These are phyloP conservation scores for Rasamsonia emersonii DNA, from an alignment of 2,329 filamentous ascomycete species.

Conservation along the genomic window DNA sequence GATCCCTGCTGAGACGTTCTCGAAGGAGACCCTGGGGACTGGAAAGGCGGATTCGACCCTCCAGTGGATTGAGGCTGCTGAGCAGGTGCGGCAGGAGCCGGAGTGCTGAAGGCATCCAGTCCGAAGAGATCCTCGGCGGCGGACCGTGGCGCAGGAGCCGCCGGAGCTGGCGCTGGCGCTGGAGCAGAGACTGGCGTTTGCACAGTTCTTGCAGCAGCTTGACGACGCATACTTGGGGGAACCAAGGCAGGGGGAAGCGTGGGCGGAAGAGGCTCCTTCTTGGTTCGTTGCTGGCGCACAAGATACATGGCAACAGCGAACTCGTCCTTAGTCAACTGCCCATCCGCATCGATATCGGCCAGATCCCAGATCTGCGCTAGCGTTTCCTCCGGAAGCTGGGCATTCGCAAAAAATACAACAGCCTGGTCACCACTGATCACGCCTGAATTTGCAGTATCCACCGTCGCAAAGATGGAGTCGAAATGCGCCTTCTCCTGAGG, in stretches of 20 bases:
- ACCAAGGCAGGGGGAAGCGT: constrained; percentile 73
- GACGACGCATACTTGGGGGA: constrained; percentile 71
- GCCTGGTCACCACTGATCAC: constrained; percentile 91
- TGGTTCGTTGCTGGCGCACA: constrained; percentile 78
- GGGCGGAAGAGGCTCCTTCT: constrained; percentile 62
- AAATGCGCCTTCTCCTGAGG: constrained; percentile 79
- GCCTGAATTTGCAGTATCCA: constrained; percentile 74
- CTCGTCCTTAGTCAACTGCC: constrained; percentile 75
- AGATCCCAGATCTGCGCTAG: constrained; percentile 96
- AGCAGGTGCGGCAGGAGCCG: constrained; percentile 45
- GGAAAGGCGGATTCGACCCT: constrained; percentile 55
- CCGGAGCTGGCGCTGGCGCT: constrained; percentile 34
- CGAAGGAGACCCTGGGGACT: constrained; percentile 41
- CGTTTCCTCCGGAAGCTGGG: constrained; percentile 76
- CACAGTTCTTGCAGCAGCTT: constrained; percentile 27
- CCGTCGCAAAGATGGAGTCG: constrained; percentile 71
- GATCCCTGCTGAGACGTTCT: constrained; percentile 26
- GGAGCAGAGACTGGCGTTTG: constrained; percentile 37
- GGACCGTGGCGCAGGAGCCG: constrained; percentile 54
- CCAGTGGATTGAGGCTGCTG: constrained; percentile 63
- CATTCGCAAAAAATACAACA: constrained; percentile 88
- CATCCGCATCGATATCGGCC: constrained; percentile 85
- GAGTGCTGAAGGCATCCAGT: constrained; percentile 62
- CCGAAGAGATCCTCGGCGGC: constrained; percentile 92
- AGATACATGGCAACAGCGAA: constrained; percentile 98